Base-by-base conservation (phyloP, 495 filamentous ascomycete genomes). In the Sphaerosporella brunnea region DNA sequence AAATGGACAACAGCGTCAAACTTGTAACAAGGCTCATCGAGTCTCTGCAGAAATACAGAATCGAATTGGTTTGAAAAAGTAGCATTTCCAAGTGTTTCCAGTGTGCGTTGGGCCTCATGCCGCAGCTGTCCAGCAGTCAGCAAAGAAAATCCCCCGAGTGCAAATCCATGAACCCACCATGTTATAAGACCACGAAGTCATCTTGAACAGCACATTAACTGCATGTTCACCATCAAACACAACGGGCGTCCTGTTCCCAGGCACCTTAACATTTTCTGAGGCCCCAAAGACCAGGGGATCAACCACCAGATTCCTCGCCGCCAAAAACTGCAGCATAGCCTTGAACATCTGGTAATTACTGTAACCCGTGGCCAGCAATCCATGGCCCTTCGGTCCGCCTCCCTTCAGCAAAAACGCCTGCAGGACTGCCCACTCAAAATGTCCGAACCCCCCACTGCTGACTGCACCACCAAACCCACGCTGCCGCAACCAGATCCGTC, bases 271-370 rank as follows among this genome's bases (percentile, higher is more conserved):
- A 7, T 51, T 55, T 11, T 67, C 69, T 19, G 49, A 11, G 13
- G 40, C 26, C 13, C 40, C 40, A 26, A 43, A 26, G 20, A 77
- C 44, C 23, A 80, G 63, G 1, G 82, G 77, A 30, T 74, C 75
- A 32, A 68, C 73, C 19, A 64, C 61, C 25, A 96, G 60, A 57
- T 93, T 76, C 21, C 69, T 77, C 4, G 70, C 68, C 7, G 82
- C 73, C 15, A 97, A 64, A 57, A 84, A 93, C 62, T 95, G 85
- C 36, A 97, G 57, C 3, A 76, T 77, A 1, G 80, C 86, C 61
- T 93, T 96, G 69, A 97, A 94, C 48, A 96, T 73, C 62, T 97
- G 88, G 36, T 90, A 90, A 65, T 79, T 82, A 63, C 80, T 93
- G 53, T 93, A 82, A 5, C 82, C 81, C 13, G 75, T 65, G 20